Base-by-base conservation (phyloP, 805 yeast genomes). In the Middelhovenomyces tepae region DNA sequence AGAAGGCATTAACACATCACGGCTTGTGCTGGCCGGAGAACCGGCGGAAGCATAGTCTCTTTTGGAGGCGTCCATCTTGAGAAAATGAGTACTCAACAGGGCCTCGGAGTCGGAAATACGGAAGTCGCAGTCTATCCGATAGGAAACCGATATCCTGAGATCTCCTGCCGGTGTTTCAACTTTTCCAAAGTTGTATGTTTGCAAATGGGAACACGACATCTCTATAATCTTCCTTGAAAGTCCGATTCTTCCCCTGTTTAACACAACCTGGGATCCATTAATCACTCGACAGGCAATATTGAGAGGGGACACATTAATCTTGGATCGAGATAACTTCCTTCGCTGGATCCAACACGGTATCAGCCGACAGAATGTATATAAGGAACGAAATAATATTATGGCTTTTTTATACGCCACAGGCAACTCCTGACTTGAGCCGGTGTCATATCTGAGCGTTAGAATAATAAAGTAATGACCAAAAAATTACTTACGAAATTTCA, bases 181-280 rank as follows among this genome's bases (percentile, higher is more conserved):
- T 0, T 94, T 84, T 4, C 72, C 67, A 35, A 91, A 69, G 35
- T 65, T 65, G 46, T 73, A 73, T 31, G 78, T 80, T 16, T 65
- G 66, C 38, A 80, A 59, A 47, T 78, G 83, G 11, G 74, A 59
- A 11, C 58, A 57, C 56, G 73, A 36, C 13, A 57, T 49, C 7
- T 41, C 45, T 8, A 75, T 67, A 2, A 78, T 67, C 3, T 78
- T 61, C 51, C 80, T 79, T 40, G 89, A 77, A 34, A 89, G 64
- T 0, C 96, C 96, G 16, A 86, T 71, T 40, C 96, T 62, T 2
- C 95, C 94, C 51, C 76, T 78, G 1, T 93, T 78, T 7, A 76
- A 65, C 18, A 87, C 81, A 1, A 91, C 79, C 43, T 74, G 72
- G 10, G 78, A 70, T 0, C 95, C 95, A 52, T 86, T 87, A 20